Percentiles rank a stretch among this genome's conserved stretches.
These are phyloP conservation scores for Lactifluus piperatus DNA, from an alignment of 768 basidiomycete species.

Conservation along the genomic window DNA sequence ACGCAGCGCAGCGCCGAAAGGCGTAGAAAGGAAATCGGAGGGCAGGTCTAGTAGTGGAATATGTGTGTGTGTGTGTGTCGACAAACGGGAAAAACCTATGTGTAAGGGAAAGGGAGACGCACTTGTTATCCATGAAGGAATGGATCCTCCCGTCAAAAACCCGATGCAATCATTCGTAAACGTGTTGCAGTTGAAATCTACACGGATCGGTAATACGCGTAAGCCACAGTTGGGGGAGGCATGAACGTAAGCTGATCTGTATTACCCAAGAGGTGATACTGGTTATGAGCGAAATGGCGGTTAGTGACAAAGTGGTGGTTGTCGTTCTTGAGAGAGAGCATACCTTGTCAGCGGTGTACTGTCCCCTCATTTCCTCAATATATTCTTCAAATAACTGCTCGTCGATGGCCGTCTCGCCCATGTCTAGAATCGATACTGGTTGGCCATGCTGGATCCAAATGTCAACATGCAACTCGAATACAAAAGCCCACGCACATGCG, in stretches of 20 bases:
- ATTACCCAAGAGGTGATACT: conserved; percentile 83
- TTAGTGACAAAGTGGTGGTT: too few species aligned
- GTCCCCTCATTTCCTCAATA: conserved; percentile 57
- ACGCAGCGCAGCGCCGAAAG: conserved; percentile 76
- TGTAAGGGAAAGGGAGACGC: conserved; percentile 14
- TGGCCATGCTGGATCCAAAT: conserved; percentile 53
- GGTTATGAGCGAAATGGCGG: too few species aligned
- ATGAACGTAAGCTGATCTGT: background rate
- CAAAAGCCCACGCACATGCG: conserved; percentile 50
- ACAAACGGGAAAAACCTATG: background rate
- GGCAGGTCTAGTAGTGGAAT: conserved; percentile 59
- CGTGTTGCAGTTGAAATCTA: conserved; percentile 92
- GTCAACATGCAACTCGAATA: background rate
- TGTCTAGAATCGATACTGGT: conserved; percentile 60
- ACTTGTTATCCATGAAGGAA: conserved; percentile 81
- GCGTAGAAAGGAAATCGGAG: conserved; percentile 80
- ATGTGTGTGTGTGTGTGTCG: background rate
- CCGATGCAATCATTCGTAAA: conserved; percentile 86
- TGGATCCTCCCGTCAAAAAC: conserved; percentile 75
- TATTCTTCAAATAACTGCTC: conserved; percentile 84
- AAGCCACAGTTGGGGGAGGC: background rate
- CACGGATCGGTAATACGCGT: background rate
- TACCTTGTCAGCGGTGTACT: conserved; percentile 88
- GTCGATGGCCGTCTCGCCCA: conserved; percentile 77
- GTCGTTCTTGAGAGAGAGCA: conserved; percentile 23